Evolutionary conservation across 768 basidiomycete genomes (phyloP).

Genomic region (Calvatia gigantea): DNA sequence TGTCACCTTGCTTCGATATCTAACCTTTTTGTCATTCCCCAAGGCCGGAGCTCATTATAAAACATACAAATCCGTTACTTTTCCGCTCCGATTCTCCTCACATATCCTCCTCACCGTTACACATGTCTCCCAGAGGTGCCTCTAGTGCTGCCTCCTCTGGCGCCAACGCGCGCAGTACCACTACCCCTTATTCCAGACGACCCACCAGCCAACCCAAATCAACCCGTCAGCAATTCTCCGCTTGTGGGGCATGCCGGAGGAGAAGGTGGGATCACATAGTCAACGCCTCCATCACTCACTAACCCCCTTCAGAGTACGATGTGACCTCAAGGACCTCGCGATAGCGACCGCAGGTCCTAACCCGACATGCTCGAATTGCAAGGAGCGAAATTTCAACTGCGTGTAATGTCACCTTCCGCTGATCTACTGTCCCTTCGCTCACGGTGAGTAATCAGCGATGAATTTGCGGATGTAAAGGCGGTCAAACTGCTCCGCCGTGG

Average conservation of each 20-base stretch:
- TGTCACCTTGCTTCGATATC: slow-evolving; percentile 28
- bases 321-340: slow-evolving; percentile 85
- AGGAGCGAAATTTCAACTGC: slow-evolving; percentile 87
- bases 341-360: slow-evolving; percentile 41
- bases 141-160: slow-evolving; percentile 31
- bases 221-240: slow-evolving; percentile 82
- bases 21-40: slow-evolving; percentile 26
- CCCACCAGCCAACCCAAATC: slow-evolving; percentile 67
- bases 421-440: slow-evolving; percentile 7
- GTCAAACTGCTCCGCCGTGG: slow-evolving; percentile 82
- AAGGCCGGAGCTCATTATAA: slow-evolving; percentile 33
- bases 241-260: slow-evolving; percentile 91
- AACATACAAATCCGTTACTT: slow-evolving; percentile 25
- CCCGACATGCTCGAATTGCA: slow-evolving; percentile 83
- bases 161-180: slow-evolving; percentile 25
- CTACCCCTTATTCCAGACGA: slow-evolving; percentile 46
- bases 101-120: slow-evolving; percentile 15
- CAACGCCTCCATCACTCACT: slow-evolving; percentile 10
- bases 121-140: slow-evolving; percentile 58
- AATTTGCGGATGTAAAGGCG: slow-evolving; percentile 88
- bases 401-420: slow-evolving; percentile 59
- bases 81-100: slow-evolving; percentile 22
- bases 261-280: slow-evolving; percentile 49
- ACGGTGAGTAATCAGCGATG: slow-evolving; percentile 56
- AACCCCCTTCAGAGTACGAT: slow-evolving; percentile 66